Conservation (phyloP, 495 filamentous ascomycete genomes). For the Hypoxylon subgilvum region DNA sequence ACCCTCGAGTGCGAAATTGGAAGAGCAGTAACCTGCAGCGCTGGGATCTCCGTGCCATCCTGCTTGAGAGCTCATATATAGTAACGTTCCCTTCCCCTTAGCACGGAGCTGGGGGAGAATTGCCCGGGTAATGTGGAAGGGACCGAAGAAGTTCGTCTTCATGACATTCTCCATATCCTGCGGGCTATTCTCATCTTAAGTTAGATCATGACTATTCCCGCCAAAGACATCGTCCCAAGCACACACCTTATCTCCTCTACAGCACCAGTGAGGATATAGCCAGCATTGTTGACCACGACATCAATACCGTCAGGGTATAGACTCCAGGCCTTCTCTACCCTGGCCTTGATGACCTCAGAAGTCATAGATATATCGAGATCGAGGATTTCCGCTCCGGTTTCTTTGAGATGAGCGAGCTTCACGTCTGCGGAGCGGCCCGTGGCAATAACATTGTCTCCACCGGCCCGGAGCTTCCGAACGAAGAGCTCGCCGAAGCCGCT, state of each 20-base stretch:
- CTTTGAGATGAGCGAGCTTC: conserved; percentile 48
- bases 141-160: conserved; percentile 59
- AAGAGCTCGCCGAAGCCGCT: conserved; percentile 52
- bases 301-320: conserved; percentile 48
- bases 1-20: conserved; percentile 93
- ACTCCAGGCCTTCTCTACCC: conserved; percentile 41
- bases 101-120: conserved; percentile 55
- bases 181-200: conserved; percentile 20
- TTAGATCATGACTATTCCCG: not conserved
- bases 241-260: conserved; percentile 53
- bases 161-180: conserved; percentile 47
- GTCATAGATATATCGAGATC: conserved; percentile 56
- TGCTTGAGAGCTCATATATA: conserved; percentile 59
- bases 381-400: conserved; percentile 46
- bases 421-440: conserved; percentile 52
- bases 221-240: not conserved
- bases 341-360: conserved; percentile 42
- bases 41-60: conserved; percentile 53
- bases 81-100: conserved; percentile 53
- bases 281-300: conserved; percentile 64
- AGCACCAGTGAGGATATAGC: conserved; percentile 51
- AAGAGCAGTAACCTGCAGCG: conserved; percentile 73
- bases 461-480: conserved; percentile 48
- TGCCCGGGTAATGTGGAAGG: conserved; percentile 52
- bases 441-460: conserved; percentile 62